Base-by-base conservation (phyloP, 2,329 filamentous ascomycete genomes). In the Samsoniella hepiali region DNA sequence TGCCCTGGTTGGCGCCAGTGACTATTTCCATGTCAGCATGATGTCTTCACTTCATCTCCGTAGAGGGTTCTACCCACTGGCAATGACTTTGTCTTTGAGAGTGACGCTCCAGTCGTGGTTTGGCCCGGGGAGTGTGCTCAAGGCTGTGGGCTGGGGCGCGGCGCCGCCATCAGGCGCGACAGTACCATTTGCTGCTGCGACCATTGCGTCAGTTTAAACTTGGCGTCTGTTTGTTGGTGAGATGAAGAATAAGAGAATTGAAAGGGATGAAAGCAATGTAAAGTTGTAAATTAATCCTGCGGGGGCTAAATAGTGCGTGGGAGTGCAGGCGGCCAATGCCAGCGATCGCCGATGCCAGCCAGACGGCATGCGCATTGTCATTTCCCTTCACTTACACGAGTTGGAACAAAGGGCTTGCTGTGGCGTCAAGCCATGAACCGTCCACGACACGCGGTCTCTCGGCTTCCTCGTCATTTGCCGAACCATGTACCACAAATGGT, bases 1-100 rank as follows among this genome's bases (percentile, higher is more conserved):
- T 81, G 60, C 79, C 74, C 66, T 77, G 74, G 69, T 79, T 78
- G 49, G 77, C 77, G 15, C 77, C 77, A 3, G 77, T 78, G 65
- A 79, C 75, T 69, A 65, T 50, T n/a, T 17, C 22, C 10, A 8
- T 11, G n/a, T 11, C 1, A 38, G 54, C 65, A 36, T 67, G 32
- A 60, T 10, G 27, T 17, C 1, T 27, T 49, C 17, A 4, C 1
- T 44, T 55, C 10, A 8, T 22, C 22, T 1, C 22, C 22, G 44
- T 6, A 31, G 44, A 31, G 9, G 7, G n/a, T 29, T 9, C 36
- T n/a, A 71, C 74, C 65, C 67, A 76, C 74, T 76, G 22, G 75
- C 70, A 61, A 77, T 77, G 66, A 77, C 73, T 64, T 78, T 77
- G 68, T 71, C 69, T 54, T 72, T 70, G 31, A 77, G 67, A 9